Evolutionary conservation across 768 basidiomycete genomes (phyloP), one percentile per base, ranked within the genome.

Genomic region (Suillus brevipes): DNA sequence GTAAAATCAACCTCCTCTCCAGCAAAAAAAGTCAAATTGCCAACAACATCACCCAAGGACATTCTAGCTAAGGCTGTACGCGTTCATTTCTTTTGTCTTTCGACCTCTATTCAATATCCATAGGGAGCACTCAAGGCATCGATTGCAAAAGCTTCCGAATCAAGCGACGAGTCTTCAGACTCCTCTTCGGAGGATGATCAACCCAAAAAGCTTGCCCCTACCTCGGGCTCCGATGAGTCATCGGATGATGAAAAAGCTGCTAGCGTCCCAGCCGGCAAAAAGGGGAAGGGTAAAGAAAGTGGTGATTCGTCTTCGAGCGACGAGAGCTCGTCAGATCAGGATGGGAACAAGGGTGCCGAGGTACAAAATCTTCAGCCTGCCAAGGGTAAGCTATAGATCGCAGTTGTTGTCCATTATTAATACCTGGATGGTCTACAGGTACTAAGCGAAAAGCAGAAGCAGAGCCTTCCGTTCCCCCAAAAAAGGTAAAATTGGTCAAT

Each of bases 401-500:
- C n/a, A 58, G 37, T 34, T 12, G 37, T 61, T 43, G 37, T 65
- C 45, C 52, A 58, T 58, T 52, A 40, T n/a, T n/a, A n/a, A n/a
- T n/a, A 38, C 56, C 49, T 69, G 63, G 37, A n/a, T 34, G 14
- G 12, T 16, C 50, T 64, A 66, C 59, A 49, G 56, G 63, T 28
- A 88, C 85, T 66, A 97, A 97, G 79, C 89, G 95, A 70, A 96
- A 96, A 79, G 92, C 91, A 36, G 86, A 87, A 34, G 85, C 84
- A 25, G 85, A 85, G 34, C 78, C 78, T 23, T 79, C 84, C 52
- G 83, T 82, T 16, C 83, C 88, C 47, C 77, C 85, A 43, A 97
- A 98, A 84, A 97, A 97, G 79, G 84, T 82, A 70, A 97, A 95
- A 82, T 81, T 89, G 58, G 85, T 78, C 55, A 84, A 89, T 69